Percentiles rank a stretch among this genome's conserved stretches.
Conservation (phyloP, 2,329 filamentous ascomycete species). For the Stagonosporopsis tanaceti region DNA sequence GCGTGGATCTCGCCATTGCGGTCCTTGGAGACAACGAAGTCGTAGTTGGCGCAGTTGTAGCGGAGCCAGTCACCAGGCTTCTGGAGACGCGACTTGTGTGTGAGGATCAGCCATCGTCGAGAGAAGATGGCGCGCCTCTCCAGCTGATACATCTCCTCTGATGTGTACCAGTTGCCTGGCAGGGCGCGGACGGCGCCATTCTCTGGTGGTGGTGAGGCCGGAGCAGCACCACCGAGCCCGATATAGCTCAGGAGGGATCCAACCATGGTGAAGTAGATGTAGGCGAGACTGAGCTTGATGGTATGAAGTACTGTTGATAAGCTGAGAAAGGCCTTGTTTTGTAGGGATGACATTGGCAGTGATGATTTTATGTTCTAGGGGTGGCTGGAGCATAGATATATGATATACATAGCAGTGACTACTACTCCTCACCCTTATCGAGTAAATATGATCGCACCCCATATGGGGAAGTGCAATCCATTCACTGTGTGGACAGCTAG, state of each 20-base stretch:
- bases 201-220: constrained; percentile 24
- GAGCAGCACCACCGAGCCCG: constrained; percentile 31
- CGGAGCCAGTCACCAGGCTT: constrained; percentile 66
- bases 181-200: constrained; percentile 51
- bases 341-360: constrained; percentile 18
- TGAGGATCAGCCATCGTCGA: constrained; percentile 64
- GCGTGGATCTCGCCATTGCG: constrained; percentile 50
- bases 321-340: constrained; percentile 18
- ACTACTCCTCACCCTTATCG: constrained; percentile 37
- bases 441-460: constrained; percentile 33
- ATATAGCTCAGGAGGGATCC: constrained; percentile 40
- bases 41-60: constrained; percentile 56
- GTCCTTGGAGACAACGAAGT: constrained; percentile 50
- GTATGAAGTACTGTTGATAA: constrained; percentile 18
- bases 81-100: constrained; percentile 60
- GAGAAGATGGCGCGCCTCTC: constrained; percentile 62
- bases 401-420: constrained; percentile 14
- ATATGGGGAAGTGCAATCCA: constrained; percentile 43
- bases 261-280: constrained; percentile 30
- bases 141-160: constrained; percentile 55
- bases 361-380: not conserved
- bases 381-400: constrained; percentile 32
- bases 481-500: constrained; percentile 25
- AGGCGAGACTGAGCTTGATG: constrained; percentile 9
- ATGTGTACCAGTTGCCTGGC: constrained; percentile 52